Conservation (phyloP, 2,329 filamentous ascomycete genomes). For the Botrytis galanthina region DNA sequence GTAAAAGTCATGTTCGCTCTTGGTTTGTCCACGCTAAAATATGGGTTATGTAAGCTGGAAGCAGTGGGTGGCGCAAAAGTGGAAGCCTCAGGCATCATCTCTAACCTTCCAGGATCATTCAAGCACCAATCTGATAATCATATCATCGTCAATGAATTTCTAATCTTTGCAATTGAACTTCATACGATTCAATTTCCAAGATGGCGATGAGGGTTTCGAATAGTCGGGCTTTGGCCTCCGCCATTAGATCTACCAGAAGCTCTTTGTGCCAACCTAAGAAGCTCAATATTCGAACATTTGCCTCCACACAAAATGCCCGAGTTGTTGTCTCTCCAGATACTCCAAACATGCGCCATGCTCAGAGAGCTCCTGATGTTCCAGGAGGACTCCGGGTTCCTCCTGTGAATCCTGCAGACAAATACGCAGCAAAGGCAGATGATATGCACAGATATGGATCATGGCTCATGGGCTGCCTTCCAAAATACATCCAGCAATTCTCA, state of each 20-base stretch:
- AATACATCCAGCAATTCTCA: slow-evolving; percentile 98
- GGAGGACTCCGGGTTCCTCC: slow-evolving; percentile 73
- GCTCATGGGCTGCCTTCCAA: slow-evolving; percentile 93
- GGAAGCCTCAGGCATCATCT: neutral
- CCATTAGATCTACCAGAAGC: slow-evolving; percentile 52
- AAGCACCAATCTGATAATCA: slow-evolving; percentile 17
- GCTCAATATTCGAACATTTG: slow-evolving; percentile 37
- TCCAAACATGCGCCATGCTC: slow-evolving; percentile 66
- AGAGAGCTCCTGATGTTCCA: slow-evolving; percentile 43
- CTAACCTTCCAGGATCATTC: neutral
- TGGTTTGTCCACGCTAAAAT: slow-evolving; percentile 11
- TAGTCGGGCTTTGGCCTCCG: slow-evolving; percentile 55
- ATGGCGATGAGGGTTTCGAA: slow-evolving; percentile 63
- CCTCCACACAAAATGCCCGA: slow-evolving; percentile 40
- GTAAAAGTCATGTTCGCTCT: slow-evolving; percentile 17
- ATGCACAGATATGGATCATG: slow-evolving; percentile 95
- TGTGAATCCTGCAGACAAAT: slow-evolving; percentile 92
- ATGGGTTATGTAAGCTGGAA: slow-evolving; percentile 12
- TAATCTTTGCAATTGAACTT: slow-evolving; percentile 36
- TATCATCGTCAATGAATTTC: slow-evolving; percentile 21
- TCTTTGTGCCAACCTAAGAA: slow-evolving; percentile 30
- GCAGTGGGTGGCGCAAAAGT: neutral
- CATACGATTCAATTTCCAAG: slow-evolving; percentile 39
- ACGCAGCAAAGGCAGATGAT: slow-evolving; percentile 78
- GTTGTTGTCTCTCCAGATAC: slow-evolving; percentile 52